phyloP scores from a whole-genome alignment of 129 eudicot genomes.

The Lonicera japonica region DNA sequence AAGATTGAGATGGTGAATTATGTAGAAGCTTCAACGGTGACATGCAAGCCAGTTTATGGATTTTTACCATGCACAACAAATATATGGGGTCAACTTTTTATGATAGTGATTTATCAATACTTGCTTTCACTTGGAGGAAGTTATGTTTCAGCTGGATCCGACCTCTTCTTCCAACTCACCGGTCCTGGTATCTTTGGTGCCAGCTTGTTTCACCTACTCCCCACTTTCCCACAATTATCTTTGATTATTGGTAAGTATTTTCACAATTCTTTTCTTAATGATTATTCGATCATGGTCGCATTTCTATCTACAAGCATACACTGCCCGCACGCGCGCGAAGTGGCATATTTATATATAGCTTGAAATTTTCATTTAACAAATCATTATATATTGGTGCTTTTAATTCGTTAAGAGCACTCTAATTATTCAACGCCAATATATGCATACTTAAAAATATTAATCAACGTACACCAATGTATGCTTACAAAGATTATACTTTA shows the following conservation, averaged over 20 bases:
- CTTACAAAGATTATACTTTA: too few relatives aligned
- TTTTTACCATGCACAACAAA: slow-evolving; percentile 71
- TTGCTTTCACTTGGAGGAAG: slow-evolving; percentile 50
- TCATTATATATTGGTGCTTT: too few relatives aligned
- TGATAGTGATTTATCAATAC: slow-evolving; percentile 49
- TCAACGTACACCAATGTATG: too few relatives aligned
- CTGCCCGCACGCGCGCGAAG: too few relatives aligned
- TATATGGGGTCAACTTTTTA: slow-evolving; percentile 46
- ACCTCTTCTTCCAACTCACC: slow-evolving; percentile 36
- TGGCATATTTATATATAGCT: too few relatives aligned
- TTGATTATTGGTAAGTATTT: slow-evolving; percentile 42
- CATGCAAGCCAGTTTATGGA: slow-evolving; percentile 60
- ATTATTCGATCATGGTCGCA: too few relatives aligned
- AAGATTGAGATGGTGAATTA: slow-evolving; percentile 2
- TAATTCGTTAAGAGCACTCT: too few relatives aligned
- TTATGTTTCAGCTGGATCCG: slow-evolving; percentile 46
- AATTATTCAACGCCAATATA: too few relatives aligned
- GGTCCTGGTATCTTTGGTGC: slow-evolving; percentile 72
- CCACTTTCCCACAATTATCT: slow-evolving; percentile 43
- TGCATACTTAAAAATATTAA: too few relatives aligned
- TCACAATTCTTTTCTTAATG: too few relatives aligned
- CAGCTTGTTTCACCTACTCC: slow-evolving; percentile 54
- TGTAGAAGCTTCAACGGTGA: slow-evolving; percentile 22
- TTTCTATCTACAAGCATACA: too few relatives aligned
- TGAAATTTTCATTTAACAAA: too few relatives aligned